These are phyloP conservation scores for Corylus americana DNA, from an alignment of 306 rosid genomes.

Conservation along the genomic window DNA sequence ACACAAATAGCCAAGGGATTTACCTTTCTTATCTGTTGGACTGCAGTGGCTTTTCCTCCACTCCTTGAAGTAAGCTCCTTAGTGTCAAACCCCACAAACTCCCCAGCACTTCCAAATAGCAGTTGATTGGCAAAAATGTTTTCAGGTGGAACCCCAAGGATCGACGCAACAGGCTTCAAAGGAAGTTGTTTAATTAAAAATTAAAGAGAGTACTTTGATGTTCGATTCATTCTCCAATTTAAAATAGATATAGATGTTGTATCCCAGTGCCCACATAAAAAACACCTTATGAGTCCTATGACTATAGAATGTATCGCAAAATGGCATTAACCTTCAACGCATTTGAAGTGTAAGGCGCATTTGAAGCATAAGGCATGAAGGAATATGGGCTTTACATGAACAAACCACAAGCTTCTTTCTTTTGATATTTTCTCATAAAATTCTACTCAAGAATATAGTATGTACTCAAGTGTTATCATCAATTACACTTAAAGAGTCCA, in stretches of 20 bases:
- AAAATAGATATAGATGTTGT: background rate
- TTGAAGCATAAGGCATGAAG: slow-evolving; percentile 8
- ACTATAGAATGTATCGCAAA: slow-evolving; percentile 11
- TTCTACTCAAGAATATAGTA: background rate
- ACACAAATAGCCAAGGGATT: slow-evolving; percentile 24
- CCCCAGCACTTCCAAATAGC: slow-evolving; percentile 76
- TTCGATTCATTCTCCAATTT: slow-evolving; percentile 19
- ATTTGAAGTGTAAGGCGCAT: background rate
- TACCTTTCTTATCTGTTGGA: slow-evolving; percentile 79
- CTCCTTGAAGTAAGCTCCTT: slow-evolving; percentile 89
- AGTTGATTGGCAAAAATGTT: slow-evolving; percentile 88
- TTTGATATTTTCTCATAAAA: background rate
- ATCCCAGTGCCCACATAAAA: slow-evolving; percentile 7
- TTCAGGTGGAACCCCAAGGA: slow-evolving; percentile 68
- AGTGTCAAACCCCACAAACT: slow-evolving; percentile 82
- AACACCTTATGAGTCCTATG: slow-evolving; percentile 17
- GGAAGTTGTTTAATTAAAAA: slow-evolving; percentile 33
- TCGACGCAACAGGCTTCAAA: slow-evolving; percentile 83
- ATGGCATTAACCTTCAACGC: background rate
- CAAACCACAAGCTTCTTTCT: background rate
- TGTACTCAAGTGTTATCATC: background rate
- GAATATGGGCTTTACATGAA: background rate
- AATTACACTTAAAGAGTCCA: background rate
- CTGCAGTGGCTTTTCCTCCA: slow-evolving; percentile 93
- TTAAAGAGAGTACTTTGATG: slow-evolving; percentile 17